Evolutionary conservation across 805 yeast species (phyloP), one percentile per base, ranked within the genome.

Genomic region (Lipomyces starkeyi): DNA sequence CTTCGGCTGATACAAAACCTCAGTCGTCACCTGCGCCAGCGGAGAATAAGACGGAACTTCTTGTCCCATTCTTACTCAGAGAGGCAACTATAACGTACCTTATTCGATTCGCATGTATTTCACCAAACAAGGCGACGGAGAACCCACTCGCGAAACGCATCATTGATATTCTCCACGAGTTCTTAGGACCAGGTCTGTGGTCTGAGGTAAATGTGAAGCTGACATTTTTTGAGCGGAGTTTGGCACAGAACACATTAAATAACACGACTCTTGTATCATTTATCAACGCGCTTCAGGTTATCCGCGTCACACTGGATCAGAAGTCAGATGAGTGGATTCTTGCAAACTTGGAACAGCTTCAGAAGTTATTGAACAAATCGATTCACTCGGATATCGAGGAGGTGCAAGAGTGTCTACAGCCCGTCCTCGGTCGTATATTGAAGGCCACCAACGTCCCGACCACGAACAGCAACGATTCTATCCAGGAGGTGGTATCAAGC

Each of bases 1-100:
- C 5, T 13, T 14, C 63, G 8, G 47, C 37, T n/a, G 66, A 59
- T 11, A 29, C n/a, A 14, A 40, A 47, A 11, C 4, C 54, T 8
- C 20, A 55, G 7, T 63, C 53, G 47, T 67, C 70, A 22, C 67
- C 67, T 57, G 71, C 57, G 35, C 68, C n/a, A 65, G 76, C 47
- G 25, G 74, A 57, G 72, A 77, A 57, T 2, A 68, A 65, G 20
- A 27, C 62, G 11, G 70, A 66, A 29, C 55, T 67, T 27, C 43
- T 40, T 11, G 72, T 69, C 59, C 95, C 97, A 1, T 84, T 89
- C 67, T 86, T 89, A 27, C 92, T 91, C 74, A 82, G 96, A 54
- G 98, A 95, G 76, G 91, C 97, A 0, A 92, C 97, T 75, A 87
- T 94, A 25, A 92, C 97, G 0, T 93, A 91, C 77, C 82, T 95